These are phyloP conservation scores for Dactylonectria macrodidyma DNA, from an alignment of 2,329 filamentous ascomycete genomes.

Conservation along the genomic window DNA sequence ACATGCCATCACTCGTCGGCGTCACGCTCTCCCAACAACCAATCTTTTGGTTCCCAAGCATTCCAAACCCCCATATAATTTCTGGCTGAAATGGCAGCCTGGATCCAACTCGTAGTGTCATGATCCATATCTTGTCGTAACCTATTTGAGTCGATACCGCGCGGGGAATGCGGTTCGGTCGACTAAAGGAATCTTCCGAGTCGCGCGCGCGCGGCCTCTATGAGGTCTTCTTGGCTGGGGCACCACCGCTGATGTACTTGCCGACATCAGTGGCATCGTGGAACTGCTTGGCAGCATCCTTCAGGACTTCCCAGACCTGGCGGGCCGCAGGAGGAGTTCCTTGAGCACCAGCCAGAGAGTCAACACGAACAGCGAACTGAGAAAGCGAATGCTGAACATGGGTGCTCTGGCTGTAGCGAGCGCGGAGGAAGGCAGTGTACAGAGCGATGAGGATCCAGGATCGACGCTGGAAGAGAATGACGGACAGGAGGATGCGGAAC, in stretches of 20 bases:
- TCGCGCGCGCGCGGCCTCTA: constrained; percentile 42
- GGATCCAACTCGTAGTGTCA: constrained; percentile 39
- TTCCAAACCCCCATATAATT: neutral
- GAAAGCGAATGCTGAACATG: constrained; percentile 91
- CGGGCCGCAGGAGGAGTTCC: constrained; percentile 85
- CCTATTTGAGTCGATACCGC: constrained; percentile 30
- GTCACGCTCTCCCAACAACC: constrained; percentile 20
- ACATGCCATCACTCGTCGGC: neutral
- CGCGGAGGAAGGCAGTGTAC: constrained; percentile 94
- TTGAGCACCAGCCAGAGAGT: constrained; percentile 88
- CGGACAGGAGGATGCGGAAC: constrained; percentile 84
- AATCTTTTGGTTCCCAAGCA: constrained; percentile 29
- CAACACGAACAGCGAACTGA: constrained; percentile 80
- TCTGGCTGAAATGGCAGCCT: constrained; percentile 34
- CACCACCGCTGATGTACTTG: constrained; percentile 76
- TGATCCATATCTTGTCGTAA: constrained; percentile 37
- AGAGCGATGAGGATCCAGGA: constrained; percentile 89
- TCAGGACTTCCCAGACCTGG: constrained; percentile 85
- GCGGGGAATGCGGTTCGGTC: constrained; percentile 14
- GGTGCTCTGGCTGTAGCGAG: constrained; percentile 88
- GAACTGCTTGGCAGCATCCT: constrained; percentile 80
- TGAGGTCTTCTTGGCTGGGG: constrained; percentile 65
- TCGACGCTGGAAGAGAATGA: constrained; percentile 89
- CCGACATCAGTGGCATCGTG: constrained; percentile 84
- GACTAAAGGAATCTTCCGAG: constrained; percentile 22